A percentile compares a stretch with the other conserved stretches of the same genome.
phyloP scores from a whole-genome alignment of 2,329 filamentous ascomycete genomes.

The Colletotrichum lini region DNA sequence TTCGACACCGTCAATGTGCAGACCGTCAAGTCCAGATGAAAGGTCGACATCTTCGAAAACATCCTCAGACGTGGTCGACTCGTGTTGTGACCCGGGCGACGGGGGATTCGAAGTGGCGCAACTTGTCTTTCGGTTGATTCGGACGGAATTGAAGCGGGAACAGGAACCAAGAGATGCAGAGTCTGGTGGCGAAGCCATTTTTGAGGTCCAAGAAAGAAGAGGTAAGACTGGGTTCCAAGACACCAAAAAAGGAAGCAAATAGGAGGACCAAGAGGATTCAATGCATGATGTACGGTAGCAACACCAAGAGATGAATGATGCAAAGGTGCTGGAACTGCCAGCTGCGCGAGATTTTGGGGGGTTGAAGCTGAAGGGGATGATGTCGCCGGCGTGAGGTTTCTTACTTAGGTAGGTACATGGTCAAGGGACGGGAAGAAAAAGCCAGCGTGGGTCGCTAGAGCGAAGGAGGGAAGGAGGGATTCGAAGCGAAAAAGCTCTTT shows the following conservation, averaged over 20 bases:
- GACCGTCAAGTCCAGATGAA: slow-evolving; percentile 44
- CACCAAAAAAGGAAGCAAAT: slow-evolving; percentile 55
- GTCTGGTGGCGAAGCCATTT: slow-evolving; percentile 53
- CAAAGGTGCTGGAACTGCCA: slow-evolving; percentile 33
- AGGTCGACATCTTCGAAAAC: slow-evolving; percentile 53
- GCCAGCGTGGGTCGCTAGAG: slow-evolving; percentile 32
- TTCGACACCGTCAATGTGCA: slow-evolving; percentile 50
- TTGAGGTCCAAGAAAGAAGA: slow-evolving; percentile 48
- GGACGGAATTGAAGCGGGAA: slow-evolving; percentile 55
- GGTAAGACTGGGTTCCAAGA: slow-evolving; percentile 59
- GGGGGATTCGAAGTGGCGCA: slow-evolving; percentile 53
- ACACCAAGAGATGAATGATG: slow-evolving; percentile 41
- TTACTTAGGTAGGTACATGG: slow-evolving; percentile 2
- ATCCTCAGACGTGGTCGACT: slow-evolving; percentile 45
- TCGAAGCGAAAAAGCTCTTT: slow-evolving; percentile 34
- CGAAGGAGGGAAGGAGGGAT: slow-evolving; percentile 37
- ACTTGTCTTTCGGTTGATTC: slow-evolving; percentile 55
- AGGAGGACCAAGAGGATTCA: slow-evolving; percentile 50
- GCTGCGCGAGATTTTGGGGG: slow-evolving; percentile 22
- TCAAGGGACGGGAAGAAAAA: slow-evolving; percentile 36
- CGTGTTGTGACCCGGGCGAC: slow-evolving; percentile 42
- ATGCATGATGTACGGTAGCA: slow-evolving; percentile 56
- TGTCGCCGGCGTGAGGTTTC: slow-evolving; percentile 26
- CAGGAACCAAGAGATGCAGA: slow-evolving; percentile 49
- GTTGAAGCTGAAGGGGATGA: slow-evolving; percentile 35